phyloP scores from a whole-genome alignment of 345 rosid genomes.

The Viola odorata region DNA sequence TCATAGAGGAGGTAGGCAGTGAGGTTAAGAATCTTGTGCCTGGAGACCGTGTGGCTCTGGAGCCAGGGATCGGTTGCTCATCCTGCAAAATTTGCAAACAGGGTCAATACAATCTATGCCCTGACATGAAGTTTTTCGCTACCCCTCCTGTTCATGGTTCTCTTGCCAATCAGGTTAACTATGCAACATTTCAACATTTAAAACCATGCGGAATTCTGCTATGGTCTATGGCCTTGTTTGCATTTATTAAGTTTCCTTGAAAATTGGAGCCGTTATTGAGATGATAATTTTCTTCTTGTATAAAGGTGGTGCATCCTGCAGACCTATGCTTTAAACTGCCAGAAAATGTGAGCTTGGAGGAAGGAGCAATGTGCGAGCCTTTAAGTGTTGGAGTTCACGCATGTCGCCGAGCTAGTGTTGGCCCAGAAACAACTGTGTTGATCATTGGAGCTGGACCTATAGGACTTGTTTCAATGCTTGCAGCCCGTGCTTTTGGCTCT shows the following conservation, averaged over 20 bases:
- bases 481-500: slow-evolving; percentile 90
- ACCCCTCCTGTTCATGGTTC: slow-evolving; percentile 92
- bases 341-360: slow-evolving; percentile 84
- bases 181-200: neutral
- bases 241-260: neutral
- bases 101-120: slow-evolving; percentile 86
- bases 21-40: slow-evolving; percentile 60
- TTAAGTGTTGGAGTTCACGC: slow-evolving; percentile 89
- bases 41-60: slow-evolving; percentile 81
- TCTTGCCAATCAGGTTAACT: slow-evolving; percentile 68
- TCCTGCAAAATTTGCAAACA: slow-evolving; percentile 63
- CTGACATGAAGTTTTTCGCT: slow-evolving; percentile 89
- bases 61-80: slow-evolving; percentile 89
- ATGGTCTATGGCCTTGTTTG: neutral
- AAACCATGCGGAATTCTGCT: neutral
- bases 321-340: slow-evolving; percentile 81
- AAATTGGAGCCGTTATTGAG: neutral
- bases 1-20: slow-evolving; percentile 75
- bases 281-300: neutral
- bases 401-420: slow-evolving; percentile 71
- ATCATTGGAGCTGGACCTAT: slow-evolving; percentile 90
- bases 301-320: slow-evolving; percentile 89
- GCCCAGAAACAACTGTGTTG: slow-evolving; percentile 71
- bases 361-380: slow-evolving; percentile 97
- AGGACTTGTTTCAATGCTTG: slow-evolving; percentile 79